phyloP scores from a whole-genome alignment of 768 basidiomycete genomes.

The Kwoniella dejecticola region DNA sequence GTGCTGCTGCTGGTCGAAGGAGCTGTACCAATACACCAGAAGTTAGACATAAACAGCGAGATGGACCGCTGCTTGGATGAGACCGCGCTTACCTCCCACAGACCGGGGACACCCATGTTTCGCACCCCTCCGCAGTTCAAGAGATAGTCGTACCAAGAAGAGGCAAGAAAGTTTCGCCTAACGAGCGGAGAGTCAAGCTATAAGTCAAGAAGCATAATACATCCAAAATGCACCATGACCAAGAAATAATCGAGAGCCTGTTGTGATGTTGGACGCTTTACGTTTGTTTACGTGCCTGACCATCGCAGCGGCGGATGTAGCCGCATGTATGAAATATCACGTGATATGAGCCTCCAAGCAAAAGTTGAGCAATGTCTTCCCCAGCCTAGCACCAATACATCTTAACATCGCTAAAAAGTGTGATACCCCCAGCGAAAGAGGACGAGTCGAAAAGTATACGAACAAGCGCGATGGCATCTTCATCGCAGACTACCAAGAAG shows the following conservation, averaged over 20 bases:
- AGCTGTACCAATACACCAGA: slow-evolving; percentile 56
- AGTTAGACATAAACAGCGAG: too few relatives aligned
- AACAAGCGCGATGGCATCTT: slow-evolving; percentile 23
- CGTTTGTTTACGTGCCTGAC: slow-evolving; percentile 18
- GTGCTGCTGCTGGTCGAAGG: slow-evolving; percentile 69
- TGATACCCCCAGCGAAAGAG: too few relatives aligned
- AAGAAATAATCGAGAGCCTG: too few relatives aligned
- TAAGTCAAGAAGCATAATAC: too few relatives aligned
- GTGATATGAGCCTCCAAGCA: not conserved
- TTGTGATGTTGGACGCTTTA: not conserved
- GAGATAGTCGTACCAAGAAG: not conserved
- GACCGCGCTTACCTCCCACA: slow-evolving; percentile 60
- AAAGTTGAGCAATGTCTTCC: slow-evolving; percentile 12
- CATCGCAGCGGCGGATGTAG: not conserved
- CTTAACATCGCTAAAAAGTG: too few relatives aligned
- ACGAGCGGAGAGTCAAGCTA: too few relatives aligned
- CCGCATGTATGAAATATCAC: slow-evolving; percentile 4
- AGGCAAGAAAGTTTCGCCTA: slow-evolving; percentile 16
- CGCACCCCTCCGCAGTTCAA: not conserved
- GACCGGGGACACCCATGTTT: slow-evolving; percentile 56
- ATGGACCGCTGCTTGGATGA: too few relatives aligned
- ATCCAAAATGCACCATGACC: too few relatives aligned
- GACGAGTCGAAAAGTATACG: too few relatives aligned
- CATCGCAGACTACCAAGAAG: slow-evolving; percentile 15
- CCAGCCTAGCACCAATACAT: not conserved